Percentiles rank a stretch among this genome's conserved stretches.
These are phyloP conservation scores for Spatholobus suberectus DNA, from an alignment of 306 rosid species.

Conservation along the genomic window DNA sequence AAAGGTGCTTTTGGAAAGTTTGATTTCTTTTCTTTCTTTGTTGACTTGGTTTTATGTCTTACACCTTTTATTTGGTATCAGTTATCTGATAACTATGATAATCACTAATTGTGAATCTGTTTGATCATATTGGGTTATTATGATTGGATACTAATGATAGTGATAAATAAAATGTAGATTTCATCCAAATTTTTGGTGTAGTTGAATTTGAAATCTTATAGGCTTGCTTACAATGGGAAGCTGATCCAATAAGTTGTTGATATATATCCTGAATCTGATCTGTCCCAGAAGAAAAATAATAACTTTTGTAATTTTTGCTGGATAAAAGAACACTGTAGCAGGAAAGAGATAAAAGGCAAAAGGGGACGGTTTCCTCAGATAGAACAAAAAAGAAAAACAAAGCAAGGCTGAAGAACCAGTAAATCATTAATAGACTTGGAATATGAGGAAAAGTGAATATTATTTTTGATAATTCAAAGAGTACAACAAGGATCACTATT, in stretches of 20 bases:
- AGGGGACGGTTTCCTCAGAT: not conserved
- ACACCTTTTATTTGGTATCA: slow-evolving; percentile 17
- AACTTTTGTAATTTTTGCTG: not conserved
- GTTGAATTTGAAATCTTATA: slow-evolving; percentile 8
- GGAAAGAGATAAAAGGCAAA: not conserved
- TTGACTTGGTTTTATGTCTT: slow-evolving; percentile 36
- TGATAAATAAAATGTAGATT: slow-evolving; percentile 18
- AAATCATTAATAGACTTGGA: not conserved
- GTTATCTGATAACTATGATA: not conserved
- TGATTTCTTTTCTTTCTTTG: slow-evolving; percentile 15
- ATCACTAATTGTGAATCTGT: slow-evolving; percentile 29
- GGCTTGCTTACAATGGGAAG: slow-evolving; percentile 19
- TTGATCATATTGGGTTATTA: slow-evolving; percentile 20
- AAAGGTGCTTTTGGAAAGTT: slow-evolving; percentile 63
- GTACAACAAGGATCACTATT: not conserved
- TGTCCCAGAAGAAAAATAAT: not conserved
- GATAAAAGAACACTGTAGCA: not conserved
- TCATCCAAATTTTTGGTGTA: not conserved
- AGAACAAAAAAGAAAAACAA: not conserved
- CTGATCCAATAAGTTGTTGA: slow-evolving; percentile 13
- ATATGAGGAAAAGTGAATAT: not conserved
- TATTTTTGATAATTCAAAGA: not conserved
- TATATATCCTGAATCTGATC: not conserved
- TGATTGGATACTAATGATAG: slow-evolving; percentile 20
- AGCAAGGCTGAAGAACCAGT: not conserved